Percentiles rank a stretch among this genome's conserved stretches.
Evolutionary conservation across 352 stramenopile genomes (phyloP).

Genomic region (Phytophthora hybrid): DNA sequence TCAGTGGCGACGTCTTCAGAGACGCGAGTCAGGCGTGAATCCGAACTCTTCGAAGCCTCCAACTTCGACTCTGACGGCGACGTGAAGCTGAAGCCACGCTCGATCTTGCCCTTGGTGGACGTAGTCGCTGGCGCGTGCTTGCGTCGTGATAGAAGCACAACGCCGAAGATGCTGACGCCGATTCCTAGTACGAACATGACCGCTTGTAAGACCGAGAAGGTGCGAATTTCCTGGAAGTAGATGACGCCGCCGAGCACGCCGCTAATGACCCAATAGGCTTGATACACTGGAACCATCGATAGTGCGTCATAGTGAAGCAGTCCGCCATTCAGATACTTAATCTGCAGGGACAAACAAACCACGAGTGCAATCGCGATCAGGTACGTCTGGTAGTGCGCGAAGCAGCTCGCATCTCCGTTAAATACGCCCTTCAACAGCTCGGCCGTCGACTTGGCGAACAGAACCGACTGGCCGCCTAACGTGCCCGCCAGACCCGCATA

Average conservation of each 20-base stretch:
- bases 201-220: conserved; percentile 76
- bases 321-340: conserved; percentile 85
- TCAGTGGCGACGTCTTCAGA: conserved; percentile 17
- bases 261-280: conserved; percentile 92
- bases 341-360: conserved; percentile 71
- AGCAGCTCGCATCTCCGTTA: conserved; percentile 62
- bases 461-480: conserved; percentile 82
- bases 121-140: conserved; percentile 49
- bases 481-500: conserved; percentile 83
- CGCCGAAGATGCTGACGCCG: conserved; percentile 81
- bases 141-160: conserved; percentile 82
- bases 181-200: conserved; percentile 90
- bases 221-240: conserved; percentile 93
- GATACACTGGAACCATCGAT: conserved; percentile 86
- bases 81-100: conserved; percentile 78
- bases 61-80: conserved; percentile 32
- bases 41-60: conserved; percentile 26
- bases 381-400: conserved; percentile 74
- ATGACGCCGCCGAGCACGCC: conserved; percentile 89
- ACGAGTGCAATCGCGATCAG: conserved; percentile 68
- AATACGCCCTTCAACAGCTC: conserved; percentile 82
- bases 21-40: conserved; percentile 20
- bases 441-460: conserved; percentile 88
- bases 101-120: conserved; percentile 61
- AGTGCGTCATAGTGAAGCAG: conserved; percentile 85